Conservation (phyloP, 495 filamentous ascomycete genomes). For the Podospora comata region DNA sequence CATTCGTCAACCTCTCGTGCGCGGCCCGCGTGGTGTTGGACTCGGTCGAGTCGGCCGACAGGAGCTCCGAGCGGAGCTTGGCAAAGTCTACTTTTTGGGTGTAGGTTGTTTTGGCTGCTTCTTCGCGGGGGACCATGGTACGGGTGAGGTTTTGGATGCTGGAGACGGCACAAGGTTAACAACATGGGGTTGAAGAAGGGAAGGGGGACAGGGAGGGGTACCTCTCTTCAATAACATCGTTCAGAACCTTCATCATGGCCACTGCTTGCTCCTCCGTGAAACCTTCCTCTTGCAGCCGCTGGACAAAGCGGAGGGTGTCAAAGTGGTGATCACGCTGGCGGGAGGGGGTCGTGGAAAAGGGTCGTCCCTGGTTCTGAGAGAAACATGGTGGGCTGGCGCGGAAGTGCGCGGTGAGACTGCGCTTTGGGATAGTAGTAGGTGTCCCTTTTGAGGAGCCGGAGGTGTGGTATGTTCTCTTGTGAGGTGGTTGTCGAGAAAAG, state of each 20-base stretch:
- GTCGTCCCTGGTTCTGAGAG: conserved; percentile 26
- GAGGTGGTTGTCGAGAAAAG: conserved; percentile 9
- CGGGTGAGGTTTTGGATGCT: conserved; percentile 96
- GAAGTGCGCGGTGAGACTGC: conserved; percentile 17
- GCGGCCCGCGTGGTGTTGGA: conserved; percentile 80
- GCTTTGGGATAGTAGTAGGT: background rate
- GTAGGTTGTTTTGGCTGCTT: conserved; percentile 81
- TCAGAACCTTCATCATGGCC: conserved; percentile 95
- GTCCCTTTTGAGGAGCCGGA: background rate
- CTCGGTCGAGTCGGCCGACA: conserved; percentile 87
- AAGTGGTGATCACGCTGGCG: conserved; percentile 85
- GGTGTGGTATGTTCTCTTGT: conserved; percentile 18
- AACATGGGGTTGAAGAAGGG: conserved; percentile 2
- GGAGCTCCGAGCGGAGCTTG: conserved; percentile 93
- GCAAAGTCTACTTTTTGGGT: conserved; percentile 99
- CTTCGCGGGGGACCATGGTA: conserved; percentile 98
- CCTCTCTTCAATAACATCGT: conserved; percentile 96
- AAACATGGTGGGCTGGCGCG: conserved; percentile 24
- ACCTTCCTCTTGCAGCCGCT: conserved; percentile 82
- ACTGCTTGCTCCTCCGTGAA: conserved; percentile 94
- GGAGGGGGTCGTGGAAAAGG: conserved; percentile 68
- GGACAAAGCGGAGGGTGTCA: conserved; percentile 95
- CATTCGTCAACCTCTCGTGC: conserved; percentile 89
- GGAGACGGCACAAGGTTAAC: background rate
- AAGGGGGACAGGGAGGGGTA: conserved; percentile 23